Percentiles rank a stretch among this genome's conserved stretches.
phyloP scores from a whole-genome alignment of 306 rosid species.

The Sophora flavescens region DNA sequence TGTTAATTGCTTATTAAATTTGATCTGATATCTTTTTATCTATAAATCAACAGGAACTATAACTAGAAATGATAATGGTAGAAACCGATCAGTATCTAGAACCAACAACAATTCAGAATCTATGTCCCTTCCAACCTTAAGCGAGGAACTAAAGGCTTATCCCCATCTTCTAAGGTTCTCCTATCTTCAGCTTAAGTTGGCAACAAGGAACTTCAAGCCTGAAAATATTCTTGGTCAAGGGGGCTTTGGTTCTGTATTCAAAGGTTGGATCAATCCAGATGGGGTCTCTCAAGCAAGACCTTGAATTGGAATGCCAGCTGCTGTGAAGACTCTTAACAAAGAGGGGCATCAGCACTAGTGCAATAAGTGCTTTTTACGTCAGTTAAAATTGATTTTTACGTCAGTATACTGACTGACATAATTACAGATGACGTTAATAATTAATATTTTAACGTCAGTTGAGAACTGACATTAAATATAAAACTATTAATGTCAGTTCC shows the following conservation, averaged over 20 bases:
- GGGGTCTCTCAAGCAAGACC: slow-evolving; percentile 53
- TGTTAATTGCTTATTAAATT: background rate
- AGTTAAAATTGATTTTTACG: no score
- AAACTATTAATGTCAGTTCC: no score
- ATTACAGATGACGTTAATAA: no score
- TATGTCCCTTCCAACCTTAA: slow-evolving; percentile 45
- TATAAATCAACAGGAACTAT: background rate
- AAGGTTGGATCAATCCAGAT: slow-evolving; percentile 59
- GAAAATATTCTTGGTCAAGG: slow-evolving; percentile 63
- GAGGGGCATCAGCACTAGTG: slow-evolving; percentile 58
- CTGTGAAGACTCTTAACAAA: slow-evolving; percentile 67
- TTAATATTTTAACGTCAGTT: no score
- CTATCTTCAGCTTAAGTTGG: slow-evolving; percentile 57
- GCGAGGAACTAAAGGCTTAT: slow-evolving; percentile 54
- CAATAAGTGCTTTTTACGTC: no score
- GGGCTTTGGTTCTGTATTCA: slow-evolving; percentile 70
- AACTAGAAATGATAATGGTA: background rate
- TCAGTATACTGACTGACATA: no score
- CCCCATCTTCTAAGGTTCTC: slow-evolving; percentile 56
- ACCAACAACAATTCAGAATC: slow-evolving; percentile 42
- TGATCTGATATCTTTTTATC: background rate
- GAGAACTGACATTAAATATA: no score
- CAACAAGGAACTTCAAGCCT: slow-evolving; percentile 57
- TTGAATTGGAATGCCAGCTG: slow-evolving; percentile 58
- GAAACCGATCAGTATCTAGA: background rate